Evolutionary conservation across 2,329 filamentous ascomycete species (phyloP).

Genomic region (Exophiala aquamarina): DNA sequence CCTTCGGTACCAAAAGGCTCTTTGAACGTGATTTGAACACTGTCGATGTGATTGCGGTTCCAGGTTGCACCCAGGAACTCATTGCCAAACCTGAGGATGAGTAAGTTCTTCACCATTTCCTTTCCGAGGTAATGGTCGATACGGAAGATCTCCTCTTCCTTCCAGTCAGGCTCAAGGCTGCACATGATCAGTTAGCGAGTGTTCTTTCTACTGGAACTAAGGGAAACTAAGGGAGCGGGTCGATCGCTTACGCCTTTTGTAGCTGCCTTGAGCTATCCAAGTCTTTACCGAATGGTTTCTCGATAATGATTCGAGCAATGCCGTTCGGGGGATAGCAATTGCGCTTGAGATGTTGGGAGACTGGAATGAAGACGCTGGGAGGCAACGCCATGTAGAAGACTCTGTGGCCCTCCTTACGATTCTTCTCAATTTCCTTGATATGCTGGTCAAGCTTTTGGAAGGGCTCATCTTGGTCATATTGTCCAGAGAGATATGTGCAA

Average conservation of each 20-base stretch:
- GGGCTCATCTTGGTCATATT: slow-evolving; percentile 96
- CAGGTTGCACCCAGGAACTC: slow-evolving; percentile 98
- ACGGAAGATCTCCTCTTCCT: slow-evolving; percentile 97
- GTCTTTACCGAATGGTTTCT: slow-evolving; percentile 99
- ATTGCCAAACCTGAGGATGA: slow-evolving; percentile 97
- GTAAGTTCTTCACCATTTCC: slow-evolving; percentile 99
- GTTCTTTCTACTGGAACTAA: too few relatives aligned
- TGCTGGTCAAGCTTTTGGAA: slow-evolving; percentile 85
- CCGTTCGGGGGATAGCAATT: slow-evolving; percentile 93
- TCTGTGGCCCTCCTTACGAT: slow-evolving; percentile 78
- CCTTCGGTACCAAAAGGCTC: slow-evolving; percentile 98
- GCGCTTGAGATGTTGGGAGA: slow-evolving; percentile 94
- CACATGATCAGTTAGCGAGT: too few relatives aligned
- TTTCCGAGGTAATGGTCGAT: slow-evolving; percentile 99
- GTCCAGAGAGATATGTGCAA: slow-evolving; percentile 93
- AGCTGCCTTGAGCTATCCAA: slow-evolving; percentile 90
- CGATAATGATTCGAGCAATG: slow-evolving; percentile 92
- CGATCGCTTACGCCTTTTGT: slow-evolving; percentile 65
- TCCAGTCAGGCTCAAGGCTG: slow-evolving; percentile 88
- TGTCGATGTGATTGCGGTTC: slow-evolving; percentile 99
- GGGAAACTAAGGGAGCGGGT: too few relatives aligned
- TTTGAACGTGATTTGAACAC: slow-evolving; percentile 99
- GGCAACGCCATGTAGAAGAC: slow-evolving; percentile 99
- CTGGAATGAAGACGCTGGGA: slow-evolving; percentile 95
- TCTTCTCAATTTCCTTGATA: slow-evolving; percentile 80